These are phyloP conservation scores for Trametes coccinea DNA, from an alignment of 768 basidiomycete species.

Conservation along the genomic window DNA sequence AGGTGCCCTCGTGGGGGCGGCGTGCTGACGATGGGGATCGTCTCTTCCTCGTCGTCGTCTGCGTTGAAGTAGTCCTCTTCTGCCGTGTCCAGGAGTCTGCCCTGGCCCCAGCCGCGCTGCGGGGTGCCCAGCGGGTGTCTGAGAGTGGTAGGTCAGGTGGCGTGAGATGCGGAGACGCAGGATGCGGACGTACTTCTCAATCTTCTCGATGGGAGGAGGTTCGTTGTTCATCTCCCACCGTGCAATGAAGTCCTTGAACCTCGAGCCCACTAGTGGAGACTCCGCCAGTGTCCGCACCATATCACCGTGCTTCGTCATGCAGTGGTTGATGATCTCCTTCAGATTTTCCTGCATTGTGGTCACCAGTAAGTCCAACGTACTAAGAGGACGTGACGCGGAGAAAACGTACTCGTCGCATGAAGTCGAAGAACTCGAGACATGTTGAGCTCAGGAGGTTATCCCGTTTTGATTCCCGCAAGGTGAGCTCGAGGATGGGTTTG, in stretches of 20 bases:
- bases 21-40: slow-evolving; percentile 34
- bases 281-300: slow-evolving; percentile 64
- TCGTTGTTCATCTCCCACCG: slow-evolving; percentile 94
- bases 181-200: slow-evolving; percentile 47
- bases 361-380: background rate
- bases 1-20: slow-evolving; percentile 35
- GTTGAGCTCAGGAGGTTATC: slow-evolving; percentile 95
- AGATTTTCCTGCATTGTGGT: slow-evolving; percentile 70
- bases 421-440: slow-evolving; percentile 94
- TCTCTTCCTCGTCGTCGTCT: slow-evolving; percentile 71
- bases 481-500: slow-evolving; percentile 79
- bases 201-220: slow-evolving; percentile 56
- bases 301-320: slow-evolving; percentile 76
- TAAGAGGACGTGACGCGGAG: background rate
- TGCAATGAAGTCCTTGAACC: slow-evolving; percentile 72
- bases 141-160: background rate
- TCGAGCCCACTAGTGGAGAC: slow-evolving; percentile 58
- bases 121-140: slow-evolving; percentile 23
- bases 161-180: background rate
- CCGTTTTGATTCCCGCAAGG: slow-evolving; percentile 76
- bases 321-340: slow-evolving; percentile 79
- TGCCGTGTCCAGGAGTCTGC: slow-evolving; percentile 61
- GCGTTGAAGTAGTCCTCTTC: slow-evolving; percentile 95
- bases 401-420: slow-evolving; percentile 70
- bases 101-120: slow-evolving; percentile 35